Evolutionary conservation across 1,284 basidiomycete species (phyloP), one percentile per base, ranked within the genome.

Genomic region (Cutaneotrichosporon mucoides): DNA sequence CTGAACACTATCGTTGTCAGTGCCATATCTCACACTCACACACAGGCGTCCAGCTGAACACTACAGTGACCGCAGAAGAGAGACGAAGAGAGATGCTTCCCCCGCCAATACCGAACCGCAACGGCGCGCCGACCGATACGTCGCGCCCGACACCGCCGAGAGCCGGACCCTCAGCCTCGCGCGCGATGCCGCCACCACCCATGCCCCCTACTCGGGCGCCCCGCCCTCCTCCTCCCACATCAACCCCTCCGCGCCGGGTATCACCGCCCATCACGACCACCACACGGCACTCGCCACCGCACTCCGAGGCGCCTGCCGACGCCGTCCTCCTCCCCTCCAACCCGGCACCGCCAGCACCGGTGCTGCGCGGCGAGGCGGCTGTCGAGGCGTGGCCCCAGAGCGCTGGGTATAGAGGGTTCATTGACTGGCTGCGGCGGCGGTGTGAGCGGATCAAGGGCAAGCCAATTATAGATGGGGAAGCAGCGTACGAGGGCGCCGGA

Each of bases 391-490:
- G 90, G 90, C 85, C 84, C 62, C 72, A 61, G 2, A 87, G 87
- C 3, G 81, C 79, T 33, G 88, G 88, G 1, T 93, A 89, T 70
- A 78, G 79, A 56, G 86, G 87, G 59, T 91, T 87, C 69, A 81
- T 82, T 38, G 70, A 87, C 12, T 93, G 92, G 78, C 79, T 92
- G 36, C 84, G 83, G 40, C 81, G 86, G 42, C 78, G 92, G 49
- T 88, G 84, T 61, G 86, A 88, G 64, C 82, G 88, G 6, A 86
- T 92, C 11, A 84, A 87, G 6, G 89, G 88, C 8, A 76, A 80
- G 57, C 73, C 75, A 45, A 70, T 76, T 46, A 37, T 68, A 12
- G 46, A 49, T 24, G 67, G 68, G 12, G 62, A 65, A 44, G 57
- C 63, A 6, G 64, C 78, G 79, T 60, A 68, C 79, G 76, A 42